Percentiles rank a stretch among this genome's conserved stretches.
Conservation (phyloP, 2,329 filamentous ascomycete genomes). For the Onygenales sp. region DNA sequence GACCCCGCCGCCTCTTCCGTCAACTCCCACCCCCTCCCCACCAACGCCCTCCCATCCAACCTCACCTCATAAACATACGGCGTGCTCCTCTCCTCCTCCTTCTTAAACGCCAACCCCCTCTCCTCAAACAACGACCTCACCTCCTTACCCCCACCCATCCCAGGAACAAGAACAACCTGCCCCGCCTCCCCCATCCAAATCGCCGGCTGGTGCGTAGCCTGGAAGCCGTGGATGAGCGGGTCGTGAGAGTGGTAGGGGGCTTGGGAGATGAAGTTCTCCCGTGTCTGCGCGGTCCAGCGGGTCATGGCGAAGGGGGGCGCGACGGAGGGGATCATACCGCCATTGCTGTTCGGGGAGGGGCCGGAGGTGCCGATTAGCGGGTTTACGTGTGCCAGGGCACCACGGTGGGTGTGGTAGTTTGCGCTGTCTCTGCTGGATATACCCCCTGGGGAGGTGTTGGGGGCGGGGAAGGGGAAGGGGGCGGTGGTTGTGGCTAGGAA, state of each 20-base stretch:
- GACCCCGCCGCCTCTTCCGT: too few species aligned
- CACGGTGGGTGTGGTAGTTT: too few species aligned
- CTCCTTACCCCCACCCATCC: not conserved
- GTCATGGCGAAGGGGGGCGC: constrained; percentile 35
- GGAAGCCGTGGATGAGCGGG: constrained; percentile 38
- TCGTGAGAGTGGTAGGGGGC: constrained; percentile 39
- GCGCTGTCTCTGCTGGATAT: too few species aligned
- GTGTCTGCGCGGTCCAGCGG: constrained; percentile 42
- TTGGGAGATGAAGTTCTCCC: constrained; percentile 42
- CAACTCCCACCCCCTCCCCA: too few species aligned
- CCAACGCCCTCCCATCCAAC: too few species aligned
- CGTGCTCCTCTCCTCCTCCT: too few species aligned
- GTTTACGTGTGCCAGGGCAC: too few species aligned
- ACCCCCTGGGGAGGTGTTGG: not conserved
- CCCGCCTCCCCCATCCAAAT: constrained; percentile 46
- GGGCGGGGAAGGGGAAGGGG: not conserved
- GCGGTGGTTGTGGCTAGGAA: not conserved
- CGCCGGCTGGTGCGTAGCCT: constrained; percentile 42
- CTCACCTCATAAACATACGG: too few species aligned
- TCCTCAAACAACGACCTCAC: too few species aligned
- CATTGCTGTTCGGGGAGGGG: not conserved
- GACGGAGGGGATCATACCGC: not conserved
- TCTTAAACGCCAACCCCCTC: too few species aligned
- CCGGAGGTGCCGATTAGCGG: too few species aligned
- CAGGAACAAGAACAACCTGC: constrained; percentile 29